Evolutionary conservation across 2,329 filamentous ascomycete genomes (phyloP).

Genomic region (Sporothrix schenckii): DNA sequence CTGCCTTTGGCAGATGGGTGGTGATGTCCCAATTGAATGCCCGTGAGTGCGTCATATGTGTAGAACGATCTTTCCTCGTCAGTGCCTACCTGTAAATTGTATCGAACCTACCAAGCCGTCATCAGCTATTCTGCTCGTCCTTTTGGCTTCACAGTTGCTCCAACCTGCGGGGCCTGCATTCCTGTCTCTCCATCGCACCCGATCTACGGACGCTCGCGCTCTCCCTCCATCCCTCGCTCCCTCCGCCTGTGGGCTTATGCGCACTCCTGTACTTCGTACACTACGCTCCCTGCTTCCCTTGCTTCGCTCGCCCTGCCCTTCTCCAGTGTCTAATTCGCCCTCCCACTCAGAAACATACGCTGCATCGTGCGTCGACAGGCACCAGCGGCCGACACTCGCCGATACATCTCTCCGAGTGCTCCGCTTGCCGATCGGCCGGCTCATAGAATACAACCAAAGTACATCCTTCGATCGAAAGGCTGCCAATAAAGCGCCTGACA

Average conservation of each 20-base stretch:
- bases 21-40: not conserved
- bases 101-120: constrained; percentile 1
- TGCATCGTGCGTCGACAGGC: constrained; percentile 14
- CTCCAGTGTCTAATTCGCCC: constrained; percentile 20
- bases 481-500: not conserved
- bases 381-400: not conserved
- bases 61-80: not conserved
- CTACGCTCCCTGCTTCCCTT: constrained; percentile 20
- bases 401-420: constrained; percentile 9
- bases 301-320: constrained; percentile 17
- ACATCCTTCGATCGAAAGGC: not conserved
- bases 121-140: constrained; percentile 1
- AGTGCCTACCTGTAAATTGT: not conserved
- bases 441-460: not conserved
- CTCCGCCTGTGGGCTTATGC: not conserved
- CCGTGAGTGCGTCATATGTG: not conserved
- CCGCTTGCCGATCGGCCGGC: constrained; percentile 10
- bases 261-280: too few species aligned
- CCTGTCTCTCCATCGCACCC: constrained; percentile 19
- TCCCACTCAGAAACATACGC: not conserved
- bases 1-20: too few species aligned
- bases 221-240: constrained; percentile 18
- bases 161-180: constrained; percentile 3
- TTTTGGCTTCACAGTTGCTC: not conserved
- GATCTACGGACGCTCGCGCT: constrained; percentile 20